These are phyloP conservation scores for Aspergillus fischeri DNA, from an alignment of 2,329 filamentous ascomycete genomes.

Conservation along the genomic window DNA sequence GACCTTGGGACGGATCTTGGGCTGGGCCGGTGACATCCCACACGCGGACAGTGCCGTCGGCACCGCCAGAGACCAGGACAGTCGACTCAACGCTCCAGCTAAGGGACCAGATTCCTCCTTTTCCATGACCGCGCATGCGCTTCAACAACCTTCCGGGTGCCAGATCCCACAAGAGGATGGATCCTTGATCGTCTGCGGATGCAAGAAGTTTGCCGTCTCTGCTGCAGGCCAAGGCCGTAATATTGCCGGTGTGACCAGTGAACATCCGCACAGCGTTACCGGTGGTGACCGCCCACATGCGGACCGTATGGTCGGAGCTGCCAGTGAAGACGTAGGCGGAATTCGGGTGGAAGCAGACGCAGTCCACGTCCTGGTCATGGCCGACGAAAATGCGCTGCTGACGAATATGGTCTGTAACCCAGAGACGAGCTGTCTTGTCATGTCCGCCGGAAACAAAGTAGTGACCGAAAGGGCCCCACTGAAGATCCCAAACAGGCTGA, in stretches of 20 bases:
- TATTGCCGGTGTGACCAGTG: conserved; percentile 82
- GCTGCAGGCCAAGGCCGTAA: conserved; percentile 79
- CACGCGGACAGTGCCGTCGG: conserved; percentile 86
- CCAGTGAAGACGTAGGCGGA: conserved; percentile 90
- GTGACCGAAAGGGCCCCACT: conserved; percentile 89
- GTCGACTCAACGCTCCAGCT: conserved; percentile 92
- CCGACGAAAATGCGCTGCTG: conserved; percentile 84
- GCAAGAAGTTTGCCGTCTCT: conserved; percentile 88
- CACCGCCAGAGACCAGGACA: conserved; percentile 82
- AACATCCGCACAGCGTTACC: conserved; percentile 88
- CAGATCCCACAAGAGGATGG: conserved; percentile 92
- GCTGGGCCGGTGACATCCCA: conserved; percentile 83
- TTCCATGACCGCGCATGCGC: conserved; percentile 87
- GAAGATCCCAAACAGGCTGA: conserved; percentile 80
- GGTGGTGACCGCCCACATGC: conserved; percentile 94
- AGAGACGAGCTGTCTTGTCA: conserved; percentile 86
- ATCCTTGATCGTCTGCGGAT: conserved; percentile 80
- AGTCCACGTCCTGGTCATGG: conserved; percentile 89
- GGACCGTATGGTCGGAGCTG: conserved; percentile 86
- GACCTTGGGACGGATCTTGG: conserved; percentile 54
- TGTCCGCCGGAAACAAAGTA: conserved; percentile 88
- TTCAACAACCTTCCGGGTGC: conserved; percentile 82
- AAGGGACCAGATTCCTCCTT: conserved; percentile 88
- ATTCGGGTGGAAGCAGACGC: conserved; percentile 91
- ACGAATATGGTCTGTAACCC: conserved; percentile 89